phyloP scores from a whole-genome alignment of 2,329 filamentous ascomycete species.

The Colletotrichum sp. region DNA sequence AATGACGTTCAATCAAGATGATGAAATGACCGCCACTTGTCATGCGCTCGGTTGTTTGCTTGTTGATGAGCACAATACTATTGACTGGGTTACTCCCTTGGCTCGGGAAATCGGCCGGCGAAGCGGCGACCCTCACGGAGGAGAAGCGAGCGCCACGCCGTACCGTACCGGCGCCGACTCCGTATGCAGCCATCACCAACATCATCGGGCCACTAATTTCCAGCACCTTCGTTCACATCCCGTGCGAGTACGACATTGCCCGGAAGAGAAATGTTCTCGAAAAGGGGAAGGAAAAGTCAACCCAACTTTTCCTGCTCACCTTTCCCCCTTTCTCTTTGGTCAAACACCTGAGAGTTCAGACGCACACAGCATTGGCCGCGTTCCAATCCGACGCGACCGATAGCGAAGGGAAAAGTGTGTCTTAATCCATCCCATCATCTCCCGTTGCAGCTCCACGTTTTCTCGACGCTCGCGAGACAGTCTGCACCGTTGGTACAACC shows the following conservation, averaged over 20 bases:
- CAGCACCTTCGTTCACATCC: not conserved
- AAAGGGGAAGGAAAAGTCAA: not conserved
- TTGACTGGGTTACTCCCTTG: not conserved
- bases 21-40: not conserved
- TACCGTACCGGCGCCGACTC: not conserved
- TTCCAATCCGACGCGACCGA: not conserved
- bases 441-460: not conserved
- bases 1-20: not conserved
- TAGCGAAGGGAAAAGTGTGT: not conserved
- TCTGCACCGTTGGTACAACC: not conserved
- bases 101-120: not conserved
- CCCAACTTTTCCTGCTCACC: not conserved
- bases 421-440: not conserved
- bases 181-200: not conserved
- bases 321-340: not conserved
- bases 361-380: not conserved
- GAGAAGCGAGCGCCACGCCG: not conserved
- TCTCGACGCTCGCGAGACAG: not conserved
- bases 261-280: not conserved
- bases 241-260: not conserved
- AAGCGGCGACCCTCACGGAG: not conserved
- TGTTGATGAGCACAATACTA: not conserved
- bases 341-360: constrained; percentile 3
- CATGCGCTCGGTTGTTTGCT: not conserved
- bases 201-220: not conserved